A percentile compares a stretch with the other conserved stretches of the same genome.
Evolutionary conservation across 2,329 filamentous ascomycete genomes (phyloP).

Genomic region (Chrysosporium keratinophilum): DNA sequence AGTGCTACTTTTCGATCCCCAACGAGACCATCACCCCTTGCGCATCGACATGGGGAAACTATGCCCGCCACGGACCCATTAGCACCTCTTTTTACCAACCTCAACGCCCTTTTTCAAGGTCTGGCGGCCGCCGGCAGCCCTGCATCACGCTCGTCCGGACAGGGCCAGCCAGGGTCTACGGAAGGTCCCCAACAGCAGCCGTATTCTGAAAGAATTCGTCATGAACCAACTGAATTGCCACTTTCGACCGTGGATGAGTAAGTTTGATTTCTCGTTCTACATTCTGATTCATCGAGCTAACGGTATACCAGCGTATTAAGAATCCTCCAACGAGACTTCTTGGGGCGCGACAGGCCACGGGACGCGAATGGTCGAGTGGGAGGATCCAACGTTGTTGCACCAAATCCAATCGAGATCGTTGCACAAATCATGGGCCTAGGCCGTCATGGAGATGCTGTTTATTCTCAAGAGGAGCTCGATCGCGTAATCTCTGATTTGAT

Average conservation of each 20-base stretch:
- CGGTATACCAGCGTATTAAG: not conserved
- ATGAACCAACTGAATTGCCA: not conserved
- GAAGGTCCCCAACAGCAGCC: not conserved
- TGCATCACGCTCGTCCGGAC: not conserved
- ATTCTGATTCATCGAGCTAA: not conserved
- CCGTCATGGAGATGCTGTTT: slow-evolving; percentile 54
- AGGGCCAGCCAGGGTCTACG: not conserved
- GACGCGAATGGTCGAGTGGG: slow-evolving; percentile 1
- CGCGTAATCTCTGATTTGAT: slow-evolving; percentile 78
- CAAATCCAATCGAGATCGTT: slow-evolving; percentile 10
- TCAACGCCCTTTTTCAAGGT: slow-evolving; percentile 37
- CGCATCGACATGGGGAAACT: slow-evolving; percentile 11
- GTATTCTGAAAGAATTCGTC: not conserved
- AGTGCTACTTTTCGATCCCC: slow-evolving; percentile 25
- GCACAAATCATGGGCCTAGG: slow-evolving; percentile 11
- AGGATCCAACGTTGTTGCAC: slow-evolving; percentile 9
- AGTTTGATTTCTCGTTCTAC: not conserved
- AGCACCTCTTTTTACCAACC: slow-evolving; percentile 25
- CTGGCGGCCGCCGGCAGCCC: slow-evolving; percentile 22
- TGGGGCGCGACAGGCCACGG: slow-evolving; percentile 1
- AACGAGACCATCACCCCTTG: slow-evolving; percentile 17
- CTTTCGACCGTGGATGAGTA: slow-evolving; percentile 4
- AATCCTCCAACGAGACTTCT: slow-evolving; percentile 3
- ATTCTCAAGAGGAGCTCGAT: slow-evolving; percentile 82
- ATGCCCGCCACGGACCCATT: slow-evolving; percentile 21